Evolutionary conservation across 2,329 filamentous ascomycete genomes (phyloP), one percentile per base, ranked within the genome.

Genomic region (Colletotrichum sublineola): DNA sequence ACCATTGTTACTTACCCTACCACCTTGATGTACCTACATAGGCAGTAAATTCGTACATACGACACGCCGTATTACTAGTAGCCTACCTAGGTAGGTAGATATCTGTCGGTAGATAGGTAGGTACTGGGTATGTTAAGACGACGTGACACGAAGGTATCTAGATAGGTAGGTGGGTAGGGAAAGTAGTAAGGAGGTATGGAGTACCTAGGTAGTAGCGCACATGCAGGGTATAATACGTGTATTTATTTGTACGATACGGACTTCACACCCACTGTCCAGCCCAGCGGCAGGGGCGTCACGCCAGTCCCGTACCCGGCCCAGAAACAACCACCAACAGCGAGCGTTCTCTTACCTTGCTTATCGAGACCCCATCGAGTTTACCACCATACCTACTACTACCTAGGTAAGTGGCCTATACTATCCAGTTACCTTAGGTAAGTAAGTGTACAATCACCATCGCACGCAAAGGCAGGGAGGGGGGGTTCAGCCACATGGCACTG

Each of bases 401-500:
- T 40, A 11, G 6, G 38, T 40, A 40, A 24, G 24, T 24, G 24
- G 24, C 1, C 24, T 6, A 40, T 9, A 8, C 2, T 36, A 8
- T 36, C 33, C 33, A 36, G 5, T 8, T 36, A 36, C 33, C 33
- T 24, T 24, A 24, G 24, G 24, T 24, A 24, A 24, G 24, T 20
- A 8, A 15, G 40, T 14, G 38, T n/a, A 46, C 18, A 46, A 46
- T n/a, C 18, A 44, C 20, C 6, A 44, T 20, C 5, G 9, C 15
- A 42, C 15, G 48, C 24, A 52, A 60, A 44, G 24, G 48, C 24
- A 12, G 14, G 29, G 4, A 62, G 20, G 58, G 31, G 31, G n/a
- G 18, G 60, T 12, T 40, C n/a, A 40, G 40, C 33, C 61, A 40
- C 33, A 63, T 63, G 60, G 44, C 48, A 52, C 60, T 57, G 55